Percentiles rank a stretch among this genome's conserved stretches.
Conservation (phyloP, 495 filamentous ascomycete genomes). For the Tuber brumale region DNA sequence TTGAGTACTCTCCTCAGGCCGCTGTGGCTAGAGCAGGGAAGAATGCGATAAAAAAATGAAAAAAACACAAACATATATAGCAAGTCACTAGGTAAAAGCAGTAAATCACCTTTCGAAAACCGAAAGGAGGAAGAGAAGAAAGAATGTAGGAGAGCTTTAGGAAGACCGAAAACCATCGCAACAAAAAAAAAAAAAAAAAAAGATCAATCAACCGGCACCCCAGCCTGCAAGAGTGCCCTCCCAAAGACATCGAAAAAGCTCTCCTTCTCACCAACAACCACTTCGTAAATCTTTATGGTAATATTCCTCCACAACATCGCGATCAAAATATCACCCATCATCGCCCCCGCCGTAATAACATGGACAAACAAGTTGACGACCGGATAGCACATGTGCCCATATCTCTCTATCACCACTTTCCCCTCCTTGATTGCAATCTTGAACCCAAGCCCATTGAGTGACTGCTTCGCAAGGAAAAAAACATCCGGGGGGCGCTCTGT, state of each 20-base stretch:
- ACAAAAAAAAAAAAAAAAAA: not conserved
- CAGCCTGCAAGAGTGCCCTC: not conserved
- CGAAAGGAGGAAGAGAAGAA: not conserved
- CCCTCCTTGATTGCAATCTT: not conserved
- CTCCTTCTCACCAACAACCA: conserved; percentile 8
- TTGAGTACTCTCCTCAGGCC: not conserved
- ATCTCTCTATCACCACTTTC: not conserved
- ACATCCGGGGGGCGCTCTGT: not conserved
- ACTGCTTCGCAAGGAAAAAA: not conserved
- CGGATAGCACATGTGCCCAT: not conserved
- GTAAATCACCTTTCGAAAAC: not conserved
- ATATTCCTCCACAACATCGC: conserved; percentile 11
- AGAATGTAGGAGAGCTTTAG: not conserved
- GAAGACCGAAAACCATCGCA: not conserved
- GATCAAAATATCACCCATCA: not conserved
- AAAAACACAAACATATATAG: not conserved
- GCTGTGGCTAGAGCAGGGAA: not conserved
- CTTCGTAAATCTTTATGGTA: conserved; percentile 16
- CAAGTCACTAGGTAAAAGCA: not conserved
- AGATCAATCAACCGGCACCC: not conserved
- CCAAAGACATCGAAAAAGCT: conserved; percentile 11
- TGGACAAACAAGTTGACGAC: not conserved
- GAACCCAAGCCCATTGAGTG: conserved; percentile 14
- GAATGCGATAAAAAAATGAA: too few relatives aligned
- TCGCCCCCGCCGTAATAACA: not conserved